Percentiles rank a stretch among this genome's conserved stretches.
phyloP scores from a whole-genome alignment of 73 alveolate species.

The Paramecium octaurelia region DNA sequence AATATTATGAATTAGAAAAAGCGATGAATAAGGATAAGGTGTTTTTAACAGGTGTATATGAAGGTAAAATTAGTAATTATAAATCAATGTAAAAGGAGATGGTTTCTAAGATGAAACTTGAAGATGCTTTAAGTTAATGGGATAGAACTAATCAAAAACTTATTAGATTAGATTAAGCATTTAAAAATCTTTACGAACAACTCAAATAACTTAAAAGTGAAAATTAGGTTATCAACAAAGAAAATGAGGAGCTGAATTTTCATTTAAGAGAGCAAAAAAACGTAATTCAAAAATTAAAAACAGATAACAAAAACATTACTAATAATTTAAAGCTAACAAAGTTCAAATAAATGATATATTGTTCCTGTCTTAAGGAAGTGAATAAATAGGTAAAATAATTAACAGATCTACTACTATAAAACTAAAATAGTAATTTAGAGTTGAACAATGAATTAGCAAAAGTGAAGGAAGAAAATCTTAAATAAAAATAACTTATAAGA shows the following conservation, averaged over 20 bases:
- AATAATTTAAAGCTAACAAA: neutral
- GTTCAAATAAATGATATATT: neutral
- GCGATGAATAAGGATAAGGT: neutral
- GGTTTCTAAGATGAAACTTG: neutral
- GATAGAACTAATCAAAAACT: neutral
- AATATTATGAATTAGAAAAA: neutral
- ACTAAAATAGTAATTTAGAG: neutral
- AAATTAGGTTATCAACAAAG: neutral
- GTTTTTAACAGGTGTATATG: neutral
- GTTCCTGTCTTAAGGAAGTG: neutral
- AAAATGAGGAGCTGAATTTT: neutral
- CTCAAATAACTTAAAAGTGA: neutral
- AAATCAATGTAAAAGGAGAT: neutral
- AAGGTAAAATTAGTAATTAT: neutral
- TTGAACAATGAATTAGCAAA: neutral
- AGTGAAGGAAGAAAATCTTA: neutral
- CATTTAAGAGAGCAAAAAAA: neutral
- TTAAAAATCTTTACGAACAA: neutral
- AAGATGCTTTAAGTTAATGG: slow-evolving; percentile 19
- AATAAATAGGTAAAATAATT: neutral
- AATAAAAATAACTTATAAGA: neutral
- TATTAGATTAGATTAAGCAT: neutral
- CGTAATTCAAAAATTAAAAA: neutral
- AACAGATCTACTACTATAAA: neutral
- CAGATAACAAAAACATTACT: neutral